Percentiles rank a stretch among this genome's conserved stretches.
phyloP scores from a whole-genome alignment of 2,329 filamentous ascomycete genomes.

The Fusarium paranaense region DNA sequence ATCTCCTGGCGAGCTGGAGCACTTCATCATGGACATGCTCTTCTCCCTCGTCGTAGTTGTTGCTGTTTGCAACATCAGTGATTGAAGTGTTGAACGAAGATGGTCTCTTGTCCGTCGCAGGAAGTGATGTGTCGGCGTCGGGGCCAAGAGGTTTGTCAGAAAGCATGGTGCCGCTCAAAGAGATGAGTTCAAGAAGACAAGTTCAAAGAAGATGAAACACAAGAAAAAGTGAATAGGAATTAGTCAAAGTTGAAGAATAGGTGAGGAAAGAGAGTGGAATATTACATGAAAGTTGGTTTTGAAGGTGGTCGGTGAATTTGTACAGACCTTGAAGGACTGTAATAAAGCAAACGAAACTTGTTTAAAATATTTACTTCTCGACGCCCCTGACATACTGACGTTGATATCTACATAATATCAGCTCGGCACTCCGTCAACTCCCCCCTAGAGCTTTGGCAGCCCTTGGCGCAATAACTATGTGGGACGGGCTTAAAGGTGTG shows the following conservation, averaged over 20 bases:
- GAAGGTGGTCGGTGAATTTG: background rate
- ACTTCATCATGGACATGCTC: constrained; percentile 32
- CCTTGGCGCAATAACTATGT: background rate
- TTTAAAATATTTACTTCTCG: background rate
- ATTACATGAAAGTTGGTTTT: background rate
- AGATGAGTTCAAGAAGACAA: background rate
- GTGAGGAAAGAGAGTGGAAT: background rate
- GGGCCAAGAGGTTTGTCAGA: background rate
- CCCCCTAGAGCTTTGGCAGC: background rate
- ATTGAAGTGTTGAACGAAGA: background rate
- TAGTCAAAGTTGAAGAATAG: background rate
- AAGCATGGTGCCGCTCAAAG: background rate
- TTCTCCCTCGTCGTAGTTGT: constrained; percentile 4
- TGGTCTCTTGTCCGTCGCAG: background rate
- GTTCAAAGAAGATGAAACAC: background rate
- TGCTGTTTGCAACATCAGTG: background rate
- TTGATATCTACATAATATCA: background rate
- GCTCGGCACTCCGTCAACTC: background rate
- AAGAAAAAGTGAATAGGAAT: background rate
- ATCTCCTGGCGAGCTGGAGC: constrained; percentile 44
- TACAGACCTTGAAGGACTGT: background rate
- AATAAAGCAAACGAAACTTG: background rate
- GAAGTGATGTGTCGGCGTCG: background rate
- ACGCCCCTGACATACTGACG: background rate
- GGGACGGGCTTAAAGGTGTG: background rate